A percentile compares a stretch with the other conserved stretches of the same genome.
phyloP scores from a whole-genome alignment of 2,329 filamentous ascomycete species.

The Colletotrichum sp. region DNA sequence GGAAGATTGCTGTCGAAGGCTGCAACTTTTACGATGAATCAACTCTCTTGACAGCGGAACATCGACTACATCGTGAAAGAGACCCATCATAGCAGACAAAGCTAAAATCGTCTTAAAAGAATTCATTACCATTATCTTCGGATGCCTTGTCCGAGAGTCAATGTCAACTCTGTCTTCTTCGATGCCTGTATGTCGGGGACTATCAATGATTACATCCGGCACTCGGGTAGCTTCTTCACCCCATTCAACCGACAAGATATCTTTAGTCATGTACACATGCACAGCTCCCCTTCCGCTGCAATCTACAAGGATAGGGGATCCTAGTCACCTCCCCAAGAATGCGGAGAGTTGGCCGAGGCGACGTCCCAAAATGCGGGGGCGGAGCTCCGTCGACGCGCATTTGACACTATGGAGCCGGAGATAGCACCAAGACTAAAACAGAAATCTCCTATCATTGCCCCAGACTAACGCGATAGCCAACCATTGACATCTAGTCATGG shows the following conservation, averaged over 20 bases:
- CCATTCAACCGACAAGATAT: not conserved
- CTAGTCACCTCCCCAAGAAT: not conserved
- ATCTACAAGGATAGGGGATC: not conserved
- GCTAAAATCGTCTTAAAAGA: not conserved
- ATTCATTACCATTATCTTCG: not conserved
- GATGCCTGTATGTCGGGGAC: not conserved
- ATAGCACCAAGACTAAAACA: not conserved
- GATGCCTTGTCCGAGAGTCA: not conserved
- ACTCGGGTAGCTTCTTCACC: not conserved
- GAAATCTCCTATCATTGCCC: not conserved
- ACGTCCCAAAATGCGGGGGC: conserved; percentile 9
- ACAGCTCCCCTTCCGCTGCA: not conserved
- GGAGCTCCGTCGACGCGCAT: conserved; percentile 8
- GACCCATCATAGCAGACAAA: not conserved
- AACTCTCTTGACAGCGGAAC: rapidly evolving
- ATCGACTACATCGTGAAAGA: not conserved
- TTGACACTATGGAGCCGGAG: not conserved
- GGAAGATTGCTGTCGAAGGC: not conserved
- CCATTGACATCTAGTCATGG: not conserved
- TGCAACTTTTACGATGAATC: not conserved
- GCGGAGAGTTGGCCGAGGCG: not conserved
- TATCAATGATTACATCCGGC: not conserved
- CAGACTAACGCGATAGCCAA: not conserved
- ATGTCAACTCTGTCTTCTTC: not conserved
- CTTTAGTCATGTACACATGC: not conserved